Evolutionary conservation across 2,329 filamentous ascomycete species (phyloP), one percentile per base, ranked within the genome.

Genomic region (Daldinia sp.): DNA sequence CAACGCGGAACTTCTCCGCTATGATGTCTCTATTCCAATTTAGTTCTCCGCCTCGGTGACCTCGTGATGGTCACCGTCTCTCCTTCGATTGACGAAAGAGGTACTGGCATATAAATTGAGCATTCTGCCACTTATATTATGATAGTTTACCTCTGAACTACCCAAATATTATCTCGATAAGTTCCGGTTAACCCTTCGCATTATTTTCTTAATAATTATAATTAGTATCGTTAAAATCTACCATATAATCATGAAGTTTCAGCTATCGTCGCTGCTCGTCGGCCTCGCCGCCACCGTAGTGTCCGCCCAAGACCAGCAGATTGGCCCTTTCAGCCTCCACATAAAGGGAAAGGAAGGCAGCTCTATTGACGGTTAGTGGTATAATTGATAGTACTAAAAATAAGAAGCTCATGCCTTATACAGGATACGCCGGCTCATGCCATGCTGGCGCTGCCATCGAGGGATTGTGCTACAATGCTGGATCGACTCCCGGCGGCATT

Each of bases 401-500:
- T 13, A 25, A 6, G 34, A 35, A 41, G 39, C 64, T 72, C 11
- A 71, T 59, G 41, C 29, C 4, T 4, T 5, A 21, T 15, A 34
- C 27, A 74, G 72, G 73, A 2, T 77, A 73, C 60, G 72, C 73
- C 21, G 47, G 43, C 4, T 71, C 75, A 5, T 79, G 76, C 67
- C 75, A 77, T 39, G 59, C 74, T 13, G 76, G 76, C 10, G 75
- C 77, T 8, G 76, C 72, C 35, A 72, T 75, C 21, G 72, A 76
- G 48, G 72, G 69, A 10, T 53, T 77, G n/a, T 77, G 76, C 66
- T 68, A 75, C 48, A 27, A 47, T 11, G 61, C 63, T 11, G 69
- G 50, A 8, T 32, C 58, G 39, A 56, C 54, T 45, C 72, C 60
- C 43, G 41, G 21, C 43, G 56, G 35, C 51, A 52, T 48, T n/a